Conservation (phyloP, 306 rosid species). For the Clitoria ternatea region DNA sequence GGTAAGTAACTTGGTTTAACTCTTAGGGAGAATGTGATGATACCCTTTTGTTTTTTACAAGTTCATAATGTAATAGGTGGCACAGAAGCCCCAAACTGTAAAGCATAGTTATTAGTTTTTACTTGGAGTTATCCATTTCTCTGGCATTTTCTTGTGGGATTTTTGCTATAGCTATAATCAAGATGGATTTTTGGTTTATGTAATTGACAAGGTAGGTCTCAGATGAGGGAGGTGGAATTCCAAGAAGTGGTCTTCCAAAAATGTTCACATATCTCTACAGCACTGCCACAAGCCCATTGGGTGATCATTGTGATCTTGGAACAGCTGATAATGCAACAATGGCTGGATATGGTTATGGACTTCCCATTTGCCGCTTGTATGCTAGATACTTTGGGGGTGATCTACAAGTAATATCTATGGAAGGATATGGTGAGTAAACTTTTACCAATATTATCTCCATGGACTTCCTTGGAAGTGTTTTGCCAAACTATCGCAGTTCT, state of each 20-base stretch:
- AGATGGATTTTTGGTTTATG: neutral
- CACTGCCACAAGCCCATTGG: conserved; percentile 69
- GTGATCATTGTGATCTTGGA: conserved; percentile 62
- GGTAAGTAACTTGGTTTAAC: conserved; percentile 3
- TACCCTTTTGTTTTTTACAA: neutral
- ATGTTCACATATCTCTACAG: conserved; percentile 84
- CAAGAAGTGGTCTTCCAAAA: conserved; percentile 73
- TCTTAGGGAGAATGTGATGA: neutral
- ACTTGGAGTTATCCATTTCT: neutral
- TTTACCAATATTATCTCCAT: neutral
- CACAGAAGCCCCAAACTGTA: neutral
- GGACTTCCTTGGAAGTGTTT: neutral
- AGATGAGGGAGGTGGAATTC: conserved; percentile 84
- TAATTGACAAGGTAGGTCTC: conserved; percentile 31
- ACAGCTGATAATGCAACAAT: conserved; percentile 58
- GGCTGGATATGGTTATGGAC: conserved; percentile 96
- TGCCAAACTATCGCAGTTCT: neutral
- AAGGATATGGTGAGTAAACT: conserved; percentile 68
- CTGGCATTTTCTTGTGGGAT: neutral
- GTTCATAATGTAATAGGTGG: neutral
- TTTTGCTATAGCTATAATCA: neutral
- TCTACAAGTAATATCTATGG: conserved; percentile 78
- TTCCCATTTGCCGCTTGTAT: conserved; percentile 80
- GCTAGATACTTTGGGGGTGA: conserved; percentile 86
- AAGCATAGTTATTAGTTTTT: neutral